Evolutionary conservation across 495 filamentous ascomycete species (phyloP).

Genomic region (Beverwykella pulmonaria): DNA sequence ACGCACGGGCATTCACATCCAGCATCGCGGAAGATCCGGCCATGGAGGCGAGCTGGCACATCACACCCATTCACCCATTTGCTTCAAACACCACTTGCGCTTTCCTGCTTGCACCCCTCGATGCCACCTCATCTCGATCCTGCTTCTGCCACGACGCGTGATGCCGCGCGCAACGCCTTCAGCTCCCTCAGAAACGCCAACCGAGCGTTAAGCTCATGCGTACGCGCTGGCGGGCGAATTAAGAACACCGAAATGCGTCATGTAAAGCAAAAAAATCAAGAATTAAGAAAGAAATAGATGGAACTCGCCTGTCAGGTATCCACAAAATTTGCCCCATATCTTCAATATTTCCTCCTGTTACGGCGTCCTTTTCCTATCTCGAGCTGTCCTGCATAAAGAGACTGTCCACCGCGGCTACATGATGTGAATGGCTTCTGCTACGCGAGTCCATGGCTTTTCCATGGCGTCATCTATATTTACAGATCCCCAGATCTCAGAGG

Average conservation of each 20-base stretch:
- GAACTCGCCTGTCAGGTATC: neutral
- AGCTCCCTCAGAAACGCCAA: slow-evolving; percentile 22
- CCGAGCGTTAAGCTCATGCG: slow-evolving; percentile 21
- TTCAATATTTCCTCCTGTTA: neutral
- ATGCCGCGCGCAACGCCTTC: slow-evolving; percentile 20
- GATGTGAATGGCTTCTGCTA: slow-evolving; percentile 8
- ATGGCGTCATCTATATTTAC: neutral
- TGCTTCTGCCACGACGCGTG: slow-evolving; percentile 22
- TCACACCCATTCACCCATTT: neutral
- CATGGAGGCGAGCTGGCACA: slow-evolving; percentile 22
- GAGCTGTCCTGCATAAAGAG: neutral
- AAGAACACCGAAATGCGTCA: neutral
- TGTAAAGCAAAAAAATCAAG: neutral
- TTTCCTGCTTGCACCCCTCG: neutral
- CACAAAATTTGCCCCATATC: neutral
- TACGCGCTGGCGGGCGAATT: neutral
- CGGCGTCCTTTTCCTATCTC: neutral
- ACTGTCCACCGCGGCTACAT: neutral
- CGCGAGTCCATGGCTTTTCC: neutral
- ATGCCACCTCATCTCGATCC: slow-evolving; percentile 6
- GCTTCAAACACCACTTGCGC: neutral
- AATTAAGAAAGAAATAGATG: neutral
- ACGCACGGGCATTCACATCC: neutral
- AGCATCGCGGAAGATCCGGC: slow-evolving; percentile 6
- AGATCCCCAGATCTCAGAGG: slow-evolving; percentile 10